Base-by-base conservation (phyloP, 1,139 yeast genomes). In the Blastobotrys petasosporus region DNA sequence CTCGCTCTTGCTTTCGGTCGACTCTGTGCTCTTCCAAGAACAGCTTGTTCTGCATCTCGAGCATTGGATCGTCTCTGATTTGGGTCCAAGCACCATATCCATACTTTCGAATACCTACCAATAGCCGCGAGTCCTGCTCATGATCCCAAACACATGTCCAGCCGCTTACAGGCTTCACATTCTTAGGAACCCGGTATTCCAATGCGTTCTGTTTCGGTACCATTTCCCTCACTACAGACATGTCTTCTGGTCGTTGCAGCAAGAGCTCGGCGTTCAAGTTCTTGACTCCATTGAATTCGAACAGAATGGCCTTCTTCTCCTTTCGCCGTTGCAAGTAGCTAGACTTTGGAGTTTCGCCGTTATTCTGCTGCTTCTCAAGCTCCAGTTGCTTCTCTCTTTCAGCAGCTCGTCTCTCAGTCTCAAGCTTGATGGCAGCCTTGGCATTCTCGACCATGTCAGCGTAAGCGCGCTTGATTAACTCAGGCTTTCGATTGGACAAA, bases 71-170 rank as follows among this genome's bases (percentile, higher is more conserved):
- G 66, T 92, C 98, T 61, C 98, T 73, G 40, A 94, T 90, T 62
- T 85, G 90, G 6, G 77, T 66, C 98, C 98, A 94, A 0, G 95
- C 83, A 16, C 98, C 98, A 61, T 87, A 92, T 0, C 99, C 99
- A 65, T 90, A 87, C 64, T 87, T 88, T 61, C 79, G 77, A 30
- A 92, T 85, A 53, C 99, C 99, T 37, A 85, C 79, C 52, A 94
- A 66, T 45, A 94, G 71, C 80, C 82, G 84, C 38, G 88, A 84
- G 64, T 94, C 99, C 61, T 94, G 96, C 36, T 73, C 76, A 11
- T 75, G 73, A 3, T 74, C 71, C 99, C 99, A 94, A 33, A 79
- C 80, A 59, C 95, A 86, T 47, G 79, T 76, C 99, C 99, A 94
- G 36, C 87, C 90, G 60, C 79, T 80, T 4, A 88, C 97, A 23